Evolutionary conservation across 2,329 filamentous ascomycete genomes (phyloP).

Genomic region (Nothophaeocryptopus gaeumannii): DNA sequence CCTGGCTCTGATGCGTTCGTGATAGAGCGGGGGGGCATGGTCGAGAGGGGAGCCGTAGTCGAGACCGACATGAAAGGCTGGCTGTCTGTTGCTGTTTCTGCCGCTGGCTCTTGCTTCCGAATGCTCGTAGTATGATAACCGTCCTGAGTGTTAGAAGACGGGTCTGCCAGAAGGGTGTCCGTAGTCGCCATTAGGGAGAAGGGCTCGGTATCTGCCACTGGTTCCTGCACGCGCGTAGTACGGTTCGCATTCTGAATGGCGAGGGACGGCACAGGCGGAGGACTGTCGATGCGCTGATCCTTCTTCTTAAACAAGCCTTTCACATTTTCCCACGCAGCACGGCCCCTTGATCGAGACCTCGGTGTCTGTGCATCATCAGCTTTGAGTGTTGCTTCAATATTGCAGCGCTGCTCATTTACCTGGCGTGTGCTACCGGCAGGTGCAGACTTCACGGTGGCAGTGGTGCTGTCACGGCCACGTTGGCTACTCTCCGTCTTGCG

Average conservation of each 20-base stretch:
- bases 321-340: slow-evolving; percentile 30
- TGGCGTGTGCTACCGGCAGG: background rate
- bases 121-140: too few species aligned
- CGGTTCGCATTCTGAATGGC: background rate
- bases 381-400: background rate
- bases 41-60: too few species aligned
- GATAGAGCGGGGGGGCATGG: too few species aligned
- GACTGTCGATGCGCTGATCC: background rate
- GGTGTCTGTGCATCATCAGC: slow-evolving; percentile 6
- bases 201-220: too few species aligned
- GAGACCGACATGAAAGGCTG: too few species aligned
- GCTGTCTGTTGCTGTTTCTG: too few species aligned
- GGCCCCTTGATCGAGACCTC: slow-evolving; percentile 30
- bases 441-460: background rate
- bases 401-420: background rate
- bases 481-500: slow-evolving; percentile 1
- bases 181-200: too few species aligned
- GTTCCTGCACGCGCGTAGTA: too few species aligned
- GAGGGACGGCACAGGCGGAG: background rate
- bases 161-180: too few species aligned
- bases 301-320: slow-evolving; percentile 33
- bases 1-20: too few species aligned
- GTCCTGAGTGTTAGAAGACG: too few species aligned
- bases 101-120: slow-evolving; percentile 5
- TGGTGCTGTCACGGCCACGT: slow-evolving; percentile 14